Evolutionary conservation across 2,329 filamentous ascomycete genomes (phyloP).

Genomic region (Blastomyces parvus): DNA sequence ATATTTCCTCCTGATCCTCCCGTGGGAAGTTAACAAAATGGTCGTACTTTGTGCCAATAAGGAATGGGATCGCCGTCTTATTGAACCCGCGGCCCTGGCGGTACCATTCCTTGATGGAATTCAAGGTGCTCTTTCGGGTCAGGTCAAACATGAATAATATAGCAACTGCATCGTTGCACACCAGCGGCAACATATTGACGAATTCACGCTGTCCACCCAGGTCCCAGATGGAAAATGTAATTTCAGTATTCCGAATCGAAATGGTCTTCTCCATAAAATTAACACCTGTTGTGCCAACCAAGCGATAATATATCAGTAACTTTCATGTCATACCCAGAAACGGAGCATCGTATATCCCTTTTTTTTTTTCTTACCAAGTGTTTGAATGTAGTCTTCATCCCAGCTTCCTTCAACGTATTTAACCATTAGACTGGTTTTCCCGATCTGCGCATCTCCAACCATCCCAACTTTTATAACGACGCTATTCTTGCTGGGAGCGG

Average conservation of each 20-base stretch:
- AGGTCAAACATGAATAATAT: conserved; percentile 99
- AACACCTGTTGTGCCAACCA: conserved; percentile 51
- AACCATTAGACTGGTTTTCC: conserved; percentile 98
- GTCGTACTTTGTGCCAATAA: conserved; percentile 97
- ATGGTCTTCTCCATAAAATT: conserved; percentile 99
- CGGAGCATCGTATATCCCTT: background rate
- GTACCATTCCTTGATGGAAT: conserved; percentile 99
- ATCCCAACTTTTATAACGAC: conserved; percentile 99
- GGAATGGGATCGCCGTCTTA: conserved; percentile 97
- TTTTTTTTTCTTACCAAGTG: conserved; percentile 52
- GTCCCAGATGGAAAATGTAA: conserved; percentile 99
- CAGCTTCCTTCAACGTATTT: conserved; percentile 99
- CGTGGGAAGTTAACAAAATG: conserved; percentile 98
- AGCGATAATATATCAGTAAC: background rate
- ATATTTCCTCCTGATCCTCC: conserved; percentile 97
- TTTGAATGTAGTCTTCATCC: conserved; percentile 99
- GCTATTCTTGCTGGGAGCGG: conserved; percentile 41
- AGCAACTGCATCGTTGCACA: conserved; percentile 96
- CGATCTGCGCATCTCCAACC: conserved; percentile 98
- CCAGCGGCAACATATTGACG: conserved; percentile 98
- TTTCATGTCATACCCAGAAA: background rate
- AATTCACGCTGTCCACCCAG: conserved; percentile 96
- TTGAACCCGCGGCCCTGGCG: conserved; percentile 96
- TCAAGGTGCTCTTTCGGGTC: conserved; percentile 93
- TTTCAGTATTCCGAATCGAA: conserved; percentile 97